Conservation (phyloP, 192 early-diverging fungal genomes). For the Diversispora epigaea region DNA sequence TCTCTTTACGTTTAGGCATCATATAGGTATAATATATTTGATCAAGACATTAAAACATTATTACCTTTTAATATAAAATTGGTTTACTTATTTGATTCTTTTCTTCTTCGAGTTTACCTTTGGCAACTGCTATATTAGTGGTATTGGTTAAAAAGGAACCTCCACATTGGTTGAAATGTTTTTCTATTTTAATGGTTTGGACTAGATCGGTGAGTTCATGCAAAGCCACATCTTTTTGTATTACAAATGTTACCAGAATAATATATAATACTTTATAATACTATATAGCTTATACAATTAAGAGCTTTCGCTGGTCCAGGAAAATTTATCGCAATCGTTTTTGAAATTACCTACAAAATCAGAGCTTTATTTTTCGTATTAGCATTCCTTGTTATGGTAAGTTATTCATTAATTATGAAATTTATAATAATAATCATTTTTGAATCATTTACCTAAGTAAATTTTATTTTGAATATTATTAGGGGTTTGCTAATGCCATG, state of each 20-base stretch:
- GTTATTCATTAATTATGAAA: not conserved
- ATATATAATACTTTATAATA: not conserved
- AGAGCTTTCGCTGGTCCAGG: not conserved
- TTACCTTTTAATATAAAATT: no score
- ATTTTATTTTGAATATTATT: not conserved
- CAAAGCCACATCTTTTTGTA: not conserved
- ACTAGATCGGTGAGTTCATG: not conserved
- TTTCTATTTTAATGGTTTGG: not conserved
- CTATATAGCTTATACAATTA: not conserved
- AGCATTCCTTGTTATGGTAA: not conserved
- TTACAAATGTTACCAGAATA: not conserved
- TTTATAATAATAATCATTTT: not conserved
- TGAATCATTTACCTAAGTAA: not conserved
- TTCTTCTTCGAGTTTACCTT: not conserved
- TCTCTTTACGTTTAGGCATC: no score
- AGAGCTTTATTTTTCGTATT: not conserved
- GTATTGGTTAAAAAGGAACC: not conserved
- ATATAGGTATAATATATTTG: no score
- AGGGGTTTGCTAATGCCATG: not conserved
- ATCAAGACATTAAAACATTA: no score
- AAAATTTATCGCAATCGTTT: conserved; percentile 2
- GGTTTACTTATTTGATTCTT: no score
- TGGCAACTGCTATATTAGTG: not conserved
- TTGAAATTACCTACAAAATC: not conserved
- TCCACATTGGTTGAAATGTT: not conserved